phyloP scores from a whole-genome alignment of 1,284 basidiomycete species.

The Irpex lacteus region DNA sequence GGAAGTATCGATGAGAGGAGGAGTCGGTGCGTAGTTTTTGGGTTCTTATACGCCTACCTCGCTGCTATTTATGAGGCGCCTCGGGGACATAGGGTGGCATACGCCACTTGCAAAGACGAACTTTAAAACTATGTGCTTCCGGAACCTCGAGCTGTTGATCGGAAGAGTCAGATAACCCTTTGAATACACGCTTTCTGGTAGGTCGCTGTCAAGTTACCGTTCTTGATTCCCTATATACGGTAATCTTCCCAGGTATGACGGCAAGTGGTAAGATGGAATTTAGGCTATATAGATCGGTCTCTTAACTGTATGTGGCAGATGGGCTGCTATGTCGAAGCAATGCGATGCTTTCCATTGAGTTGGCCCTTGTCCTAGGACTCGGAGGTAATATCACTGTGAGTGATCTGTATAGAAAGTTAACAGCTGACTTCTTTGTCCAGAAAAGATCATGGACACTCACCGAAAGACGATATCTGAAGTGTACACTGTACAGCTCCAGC shows the following conservation, averaged over 20 bases:
- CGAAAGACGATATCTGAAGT: no score
- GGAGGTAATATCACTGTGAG: not conserved
- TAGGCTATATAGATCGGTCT: not conserved
- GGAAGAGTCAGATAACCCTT: not conserved
- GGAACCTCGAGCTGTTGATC: no score
- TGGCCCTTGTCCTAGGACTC: not conserved
- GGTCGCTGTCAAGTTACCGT: not conserved
- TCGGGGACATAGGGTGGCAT: not conserved
- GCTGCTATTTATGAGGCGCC: not conserved
- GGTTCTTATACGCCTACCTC: not conserved
- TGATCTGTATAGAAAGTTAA: not conserved
- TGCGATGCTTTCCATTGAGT: not conserved
- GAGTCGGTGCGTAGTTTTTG: not conserved
- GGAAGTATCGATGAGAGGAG: not conserved
- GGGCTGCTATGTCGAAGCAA: not conserved
- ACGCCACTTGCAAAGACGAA: not conserved
- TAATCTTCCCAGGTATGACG: not conserved
- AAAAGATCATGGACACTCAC: no score
- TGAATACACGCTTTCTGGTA: not conserved
- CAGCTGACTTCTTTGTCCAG: no score
- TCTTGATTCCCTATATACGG: not conserved
- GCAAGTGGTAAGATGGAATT: not conserved
- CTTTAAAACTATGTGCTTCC: not conserved
- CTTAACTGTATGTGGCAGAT: not conserved
- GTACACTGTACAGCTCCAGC: no score